Conservation (phyloP, 352 stramenopile genomes). For the Blastocystis sp. region DNA sequence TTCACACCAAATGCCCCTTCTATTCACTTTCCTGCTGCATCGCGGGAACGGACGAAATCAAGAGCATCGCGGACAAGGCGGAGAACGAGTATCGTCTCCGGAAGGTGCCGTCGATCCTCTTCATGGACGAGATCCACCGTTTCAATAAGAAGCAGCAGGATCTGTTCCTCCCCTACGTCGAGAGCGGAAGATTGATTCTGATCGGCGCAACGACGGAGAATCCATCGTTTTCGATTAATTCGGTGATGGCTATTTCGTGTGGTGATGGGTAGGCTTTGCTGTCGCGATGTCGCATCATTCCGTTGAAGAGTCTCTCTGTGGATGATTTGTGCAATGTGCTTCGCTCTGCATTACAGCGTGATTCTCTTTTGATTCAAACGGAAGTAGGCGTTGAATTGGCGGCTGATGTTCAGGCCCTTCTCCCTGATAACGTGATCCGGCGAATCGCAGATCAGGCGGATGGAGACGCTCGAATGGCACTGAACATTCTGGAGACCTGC, state of each 20-base stretch:
- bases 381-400: background rate
- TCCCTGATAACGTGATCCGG: conserved; percentile 76
- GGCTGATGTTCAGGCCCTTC: conserved; percentile 62
- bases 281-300: conserved; percentile 72
- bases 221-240: conserved; percentile 82
- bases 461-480: conserved; percentile 79
- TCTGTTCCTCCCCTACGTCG: conserved; percentile 80
- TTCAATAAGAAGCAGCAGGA: conserved; percentile 85
- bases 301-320: conserved; percentile 77
- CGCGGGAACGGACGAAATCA: conserved; percentile 78
- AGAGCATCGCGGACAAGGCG: conserved; percentile 78
- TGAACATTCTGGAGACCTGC: conserved; percentile 79
- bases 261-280: conserved; percentile 33
- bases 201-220: conserved; percentile 85
- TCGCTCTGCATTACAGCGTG: conserved; percentile 74
- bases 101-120: conserved; percentile 79
- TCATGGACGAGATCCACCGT: conserved; percentile 83
- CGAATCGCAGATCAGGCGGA: conserved; percentile 79
- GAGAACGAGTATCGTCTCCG: conserved; percentile 77
- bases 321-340: conserved; percentile 79
- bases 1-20: conserved; percentile 75
- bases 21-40: conserved; percentile 78
- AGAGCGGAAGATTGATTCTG: conserved; percentile 81
- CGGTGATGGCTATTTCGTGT: background rate
- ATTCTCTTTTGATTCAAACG: background rate